Evolutionary conservation across 148 eudicot genomes (phyloP), one percentile per base, ranked within the genome.

Genomic region (Polygonum maritimum): DNA sequence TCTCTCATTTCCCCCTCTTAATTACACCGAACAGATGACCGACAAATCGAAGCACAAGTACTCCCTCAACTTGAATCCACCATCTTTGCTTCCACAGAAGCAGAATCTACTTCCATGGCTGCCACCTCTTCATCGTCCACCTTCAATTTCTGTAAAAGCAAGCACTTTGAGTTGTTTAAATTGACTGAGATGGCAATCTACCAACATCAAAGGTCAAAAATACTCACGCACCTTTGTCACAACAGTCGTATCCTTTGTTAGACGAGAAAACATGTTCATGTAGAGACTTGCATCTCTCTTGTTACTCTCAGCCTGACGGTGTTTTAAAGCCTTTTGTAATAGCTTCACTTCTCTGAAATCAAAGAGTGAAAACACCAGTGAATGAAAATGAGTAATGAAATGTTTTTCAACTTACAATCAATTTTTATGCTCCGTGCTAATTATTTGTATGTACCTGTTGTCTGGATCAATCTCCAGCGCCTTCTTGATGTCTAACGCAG

Each of bases 401-500:
- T 26, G 31, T 26, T 57, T 57, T 55, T 63, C 69, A 63, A 1
- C 36, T 63, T 10, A 11, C 40, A 13, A 33, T 31, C 0, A 13
- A 2, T 57, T 31, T 13, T 63, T 33, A 33, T 63, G 18, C 39
- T 60, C 7, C 31, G 36, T 60, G 5, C 1, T 60, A 31, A 10
- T 26, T 11, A n/a, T 11, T 26, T 1, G 0, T 11, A 16, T 22
- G 21, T 75, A 90, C 94, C 91, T 83, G 81, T 90, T 86, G 38
- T 79, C 79, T 21, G 91, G 89, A 77, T 90, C 89, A 65, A 81
- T 72, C 80, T 88, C 94, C 71, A 88, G 67, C 69, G 89, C 94
- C 79, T 86, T 88, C 81, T 81, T 88, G 72, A 90, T 85, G 80
- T 90, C 94, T 16, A 80, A n/a, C 76, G 83, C 89, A 48, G 91